Percentiles rank a stretch among this genome's conserved stretches.
Evolutionary conservation across 495 filamentous ascomycete genomes (phyloP).

Genomic region (Arthonia radiata): DNA sequence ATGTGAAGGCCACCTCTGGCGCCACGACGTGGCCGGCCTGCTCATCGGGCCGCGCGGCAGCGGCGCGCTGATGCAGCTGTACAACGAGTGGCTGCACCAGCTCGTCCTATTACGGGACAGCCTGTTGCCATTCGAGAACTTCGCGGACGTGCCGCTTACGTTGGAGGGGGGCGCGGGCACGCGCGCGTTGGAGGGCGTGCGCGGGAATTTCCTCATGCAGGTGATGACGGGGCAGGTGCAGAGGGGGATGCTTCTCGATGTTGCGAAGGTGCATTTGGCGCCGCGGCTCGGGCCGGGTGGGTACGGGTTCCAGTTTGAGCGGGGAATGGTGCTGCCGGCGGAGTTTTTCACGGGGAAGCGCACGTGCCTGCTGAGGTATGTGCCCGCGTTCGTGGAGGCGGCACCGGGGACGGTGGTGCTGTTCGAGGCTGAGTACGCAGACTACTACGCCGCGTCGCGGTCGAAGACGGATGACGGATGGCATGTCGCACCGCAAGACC

Average conservation of each 20-base stretch:
- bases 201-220: slow-evolving; percentile 9
- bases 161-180: slow-evolving; percentile 7
- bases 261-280: slow-evolving; percentile 10
- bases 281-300: slow-evolving; percentile 6
- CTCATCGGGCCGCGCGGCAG: slow-evolving; percentile 11
- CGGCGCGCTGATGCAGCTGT: slow-evolving; percentile 13
- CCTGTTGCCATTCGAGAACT: slow-evolving; percentile 15
- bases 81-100: slow-evolving; percentile 16
- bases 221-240: slow-evolving; percentile 8
- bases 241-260: slow-evolving; percentile 6
- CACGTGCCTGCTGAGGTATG: slow-evolving; percentile 11
- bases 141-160: slow-evolving; percentile 10
- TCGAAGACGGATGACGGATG: too few relatives aligned
- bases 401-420: slow-evolving; percentile 4
- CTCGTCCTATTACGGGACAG: slow-evolving; percentile 15
- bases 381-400: slow-evolving; percentile 7
- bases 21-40: slow-evolving; percentile 8
- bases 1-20: slow-evolving; percentile 14
- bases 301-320: slow-evolving; percentile 14
- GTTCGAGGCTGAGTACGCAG: slow-evolving; percentile 10
- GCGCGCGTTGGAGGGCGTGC: slow-evolving; percentile 6
- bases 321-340: slow-evolving; percentile 11
- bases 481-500: too few relatives aligned
- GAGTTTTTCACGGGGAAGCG: slow-evolving; percentile 6
- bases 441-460: slow-evolving; percentile 12